phyloP scores from a whole-genome alignment of 805 yeast genomes.

The Lachancea waltii region DNA sequence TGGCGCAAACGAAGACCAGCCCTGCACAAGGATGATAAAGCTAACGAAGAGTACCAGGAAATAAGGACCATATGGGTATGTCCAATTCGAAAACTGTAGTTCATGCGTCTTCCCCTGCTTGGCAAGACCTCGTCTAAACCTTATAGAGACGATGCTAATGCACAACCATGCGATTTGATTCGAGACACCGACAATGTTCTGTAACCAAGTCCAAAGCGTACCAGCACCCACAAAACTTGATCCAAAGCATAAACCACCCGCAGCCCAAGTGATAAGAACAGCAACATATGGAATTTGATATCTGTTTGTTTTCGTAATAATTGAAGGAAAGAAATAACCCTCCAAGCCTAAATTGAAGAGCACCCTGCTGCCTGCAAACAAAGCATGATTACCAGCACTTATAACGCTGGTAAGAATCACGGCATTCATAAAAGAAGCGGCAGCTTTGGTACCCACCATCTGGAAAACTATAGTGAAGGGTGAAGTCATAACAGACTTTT shows the following conservation, averaged over 20 bases:
- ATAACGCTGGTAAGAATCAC: conserved; percentile 66
- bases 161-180: conserved; percentile 47
- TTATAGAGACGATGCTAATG: conserved; percentile 43
- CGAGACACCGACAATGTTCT: conserved; percentile 45
- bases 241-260: conserved; percentile 49
- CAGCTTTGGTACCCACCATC: conserved; percentile 46
- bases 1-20: conserved; percentile 46
- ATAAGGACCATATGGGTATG: conserved; percentile 47
- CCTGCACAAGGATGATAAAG: conserved; percentile 45
- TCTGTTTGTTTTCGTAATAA: conserved; percentile 37
- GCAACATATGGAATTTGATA: conserved; percentile 45
- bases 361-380: conserved; percentile 69
- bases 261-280: conserved; percentile 43
- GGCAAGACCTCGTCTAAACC: conserved; percentile 43
- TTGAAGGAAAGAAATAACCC: conserved; percentile 37
- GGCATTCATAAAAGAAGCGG: conserved; percentile 58
- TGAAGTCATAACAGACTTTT: conserved; percentile 34
- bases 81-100: conserved; percentile 41
- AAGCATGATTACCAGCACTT: conserved; percentile 72
- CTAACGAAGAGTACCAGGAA: conserved; percentile 38
- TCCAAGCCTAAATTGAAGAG: conserved; percentile 44
- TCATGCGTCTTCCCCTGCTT: conserved; percentile 40
- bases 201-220: conserved; percentile 37
- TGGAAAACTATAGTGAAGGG: conserved; percentile 43
- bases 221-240: conserved; percentile 51